Evolutionary conservation across 495 filamentous ascomycete genomes (phyloP), one percentile per base, ranked within the genome.

Genomic region (Tuber umbilicatum): DNA sequence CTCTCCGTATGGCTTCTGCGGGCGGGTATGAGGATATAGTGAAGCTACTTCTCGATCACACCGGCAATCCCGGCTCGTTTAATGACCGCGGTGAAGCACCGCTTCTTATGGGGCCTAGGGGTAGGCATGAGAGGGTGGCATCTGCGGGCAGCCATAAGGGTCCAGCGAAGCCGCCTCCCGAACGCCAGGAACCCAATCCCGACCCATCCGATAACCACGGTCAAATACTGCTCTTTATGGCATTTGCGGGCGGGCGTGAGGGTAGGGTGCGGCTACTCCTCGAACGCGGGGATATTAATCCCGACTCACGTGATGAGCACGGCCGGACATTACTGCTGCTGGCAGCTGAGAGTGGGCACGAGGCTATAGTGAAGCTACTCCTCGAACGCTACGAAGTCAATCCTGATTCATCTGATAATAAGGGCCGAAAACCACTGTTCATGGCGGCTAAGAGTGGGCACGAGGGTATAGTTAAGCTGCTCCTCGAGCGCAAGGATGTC

Each of bases 1-100:
- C 85, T 38, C 81, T 86, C 40, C 68, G 82, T 77, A 21, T 82
- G 69, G 76, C 84, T 84, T 45, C 83, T 83, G 79, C 71, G 73
- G 75, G 74, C 19, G 85, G 84, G 21, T n/a, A n/a, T n/a, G n/a
- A n/a, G n/a, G n/a, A n/a, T n/a, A n/a, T n/a, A n/a, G n/a, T n/a
- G n/a, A n/a, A 76, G 74, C 17, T 73, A 38, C 78, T 83, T 37
- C 70, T 82, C 38, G 75, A 81, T 17, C 6, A 9, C 6, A 60
- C n/a, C 21, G 76, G 70, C 17, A 38, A 55, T 27, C 45, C 73
- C 6, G 70, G 82, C 38, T 16, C 73, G 31, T 75, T 50, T 23
- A 79, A 81, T 71, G 43, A 55, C 0, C 43, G 69, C 73, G 77
- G 76, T 23, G 69, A 55, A 69, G 82, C 82, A 35, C 81, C 82